Conservation (phyloP, 2,329 filamentous ascomycete species). For the Madurella fahalii region DNA sequence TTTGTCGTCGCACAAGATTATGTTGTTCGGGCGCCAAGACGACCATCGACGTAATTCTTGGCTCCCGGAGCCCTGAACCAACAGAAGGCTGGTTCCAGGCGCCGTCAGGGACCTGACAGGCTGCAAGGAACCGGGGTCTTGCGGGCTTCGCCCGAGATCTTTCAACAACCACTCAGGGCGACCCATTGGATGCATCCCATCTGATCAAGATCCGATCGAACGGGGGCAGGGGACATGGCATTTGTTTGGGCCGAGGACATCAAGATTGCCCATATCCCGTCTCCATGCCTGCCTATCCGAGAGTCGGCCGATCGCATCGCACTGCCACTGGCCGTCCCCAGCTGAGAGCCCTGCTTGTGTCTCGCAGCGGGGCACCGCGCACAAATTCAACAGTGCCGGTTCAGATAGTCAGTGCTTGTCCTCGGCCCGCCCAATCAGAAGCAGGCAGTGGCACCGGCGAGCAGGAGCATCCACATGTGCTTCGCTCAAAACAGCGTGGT, state of each 20-base stretch:
- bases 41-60: not conserved
- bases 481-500: too few relatives aligned
- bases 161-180: not conserved
- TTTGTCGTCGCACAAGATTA: too few relatives aligned
- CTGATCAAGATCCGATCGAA: too few relatives aligned
- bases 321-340: too few relatives aligned
- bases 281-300: too few relatives aligned
- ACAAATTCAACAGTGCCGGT: constrained; percentile 7
- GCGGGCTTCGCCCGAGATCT: not conserved
- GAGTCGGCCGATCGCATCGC: too few relatives aligned
- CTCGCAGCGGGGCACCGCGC: constrained; percentile 11
- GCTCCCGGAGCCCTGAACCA: not conserved
- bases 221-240: too few relatives aligned
- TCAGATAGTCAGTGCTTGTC: constrained; percentile 3
- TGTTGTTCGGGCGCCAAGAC: not conserved
- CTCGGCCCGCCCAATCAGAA: constrained; percentile 6
- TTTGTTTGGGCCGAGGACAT: too few relatives aligned
- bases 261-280: too few relatives aligned
- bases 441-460: too few relatives aligned
- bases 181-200: not conserved
- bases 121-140: not conserved
- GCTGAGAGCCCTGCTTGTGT: not conserved
- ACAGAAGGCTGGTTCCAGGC: not conserved
- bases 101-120: not conserved
- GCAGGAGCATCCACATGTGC: too few relatives aligned